These are phyloP conservation scores for Coemansia javaensis DNA, from an alignment of 192 early-diverging fungal species.

Conservation along the genomic window DNA sequence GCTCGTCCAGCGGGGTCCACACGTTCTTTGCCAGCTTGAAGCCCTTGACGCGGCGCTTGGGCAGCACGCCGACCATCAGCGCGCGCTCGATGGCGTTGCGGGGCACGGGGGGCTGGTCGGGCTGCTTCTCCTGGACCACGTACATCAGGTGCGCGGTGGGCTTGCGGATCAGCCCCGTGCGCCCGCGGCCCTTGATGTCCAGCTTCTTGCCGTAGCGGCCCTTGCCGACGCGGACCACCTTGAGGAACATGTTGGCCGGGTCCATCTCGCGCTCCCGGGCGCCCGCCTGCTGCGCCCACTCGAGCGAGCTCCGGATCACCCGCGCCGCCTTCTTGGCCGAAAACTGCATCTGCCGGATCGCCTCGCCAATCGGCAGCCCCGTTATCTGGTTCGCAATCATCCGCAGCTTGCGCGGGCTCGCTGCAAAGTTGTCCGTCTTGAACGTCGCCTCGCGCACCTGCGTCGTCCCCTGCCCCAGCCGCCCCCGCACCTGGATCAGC, in stretches of 20 bases:
- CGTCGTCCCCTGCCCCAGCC: slow-evolving; percentile 13
- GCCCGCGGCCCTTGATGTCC: slow-evolving; percentile 71
- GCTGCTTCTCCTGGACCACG: slow-evolving; percentile 61
- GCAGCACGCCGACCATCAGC: slow-evolving; percentile 22
- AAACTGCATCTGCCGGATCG: slow-evolving; percentile 74
- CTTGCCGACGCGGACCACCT: slow-evolving; percentile 84
- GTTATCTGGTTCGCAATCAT: slow-evolving; percentile 69
- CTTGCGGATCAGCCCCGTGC: slow-evolving; percentile 70
- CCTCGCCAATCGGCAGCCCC: slow-evolving; percentile 60
- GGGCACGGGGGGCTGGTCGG: slow-evolving; percentile 15
- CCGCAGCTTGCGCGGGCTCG: slow-evolving; percentile 65
- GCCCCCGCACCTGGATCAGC: slow-evolving; percentile 4
- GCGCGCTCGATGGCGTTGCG: slow-evolving; percentile 25
- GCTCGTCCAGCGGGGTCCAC: slow-evolving; percentile 66
- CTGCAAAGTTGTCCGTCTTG: slow-evolving; percentile 62
- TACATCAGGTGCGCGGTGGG: slow-evolving; percentile 79
- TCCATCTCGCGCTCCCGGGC: slow-evolving; percentile 61
- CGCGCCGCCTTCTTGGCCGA: slow-evolving; percentile 63
- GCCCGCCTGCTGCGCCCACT: slow-evolving; percentile 66
- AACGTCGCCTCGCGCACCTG: slow-evolving; percentile 27
- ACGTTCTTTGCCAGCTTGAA: slow-evolving; percentile 64
- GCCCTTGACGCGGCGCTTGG: slow-evolving; percentile 56
- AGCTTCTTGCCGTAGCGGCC: slow-evolving; percentile 70
- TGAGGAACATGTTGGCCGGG: slow-evolving; percentile 56
- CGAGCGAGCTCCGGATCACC: slow-evolving; percentile 61